A percentile compares a stretch with the other conserved stretches of the same genome.
phyloP scores from a whole-genome alignment of 73 alveolate genomes.

The Symbiodinium pilosum region DNA sequence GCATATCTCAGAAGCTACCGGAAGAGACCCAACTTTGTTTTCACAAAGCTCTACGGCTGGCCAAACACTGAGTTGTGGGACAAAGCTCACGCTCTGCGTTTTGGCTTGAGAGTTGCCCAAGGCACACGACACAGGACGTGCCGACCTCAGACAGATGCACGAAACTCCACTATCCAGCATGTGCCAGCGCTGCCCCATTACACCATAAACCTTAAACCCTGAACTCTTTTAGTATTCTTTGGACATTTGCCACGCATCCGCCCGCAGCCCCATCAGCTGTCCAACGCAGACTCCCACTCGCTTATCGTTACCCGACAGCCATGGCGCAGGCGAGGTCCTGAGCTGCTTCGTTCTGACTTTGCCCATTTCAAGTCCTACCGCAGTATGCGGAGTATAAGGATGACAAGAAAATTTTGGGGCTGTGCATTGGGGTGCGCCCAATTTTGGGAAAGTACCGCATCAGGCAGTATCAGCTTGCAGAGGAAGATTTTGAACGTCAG shows the following conservation, averaged over 20 bases:
- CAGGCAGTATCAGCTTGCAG: too few species aligned
- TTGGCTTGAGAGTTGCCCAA: not conserved
- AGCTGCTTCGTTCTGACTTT: not conserved
- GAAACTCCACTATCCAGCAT: too few species aligned
- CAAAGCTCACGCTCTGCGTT: too few species aligned
- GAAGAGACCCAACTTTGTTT: not conserved
- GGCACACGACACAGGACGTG: constrained; percentile 5
- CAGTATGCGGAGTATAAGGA: not conserved
- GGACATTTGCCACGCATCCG: too few species aligned
- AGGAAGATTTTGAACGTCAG: too few species aligned
- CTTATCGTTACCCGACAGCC: not conserved
- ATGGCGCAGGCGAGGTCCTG: not conserved
- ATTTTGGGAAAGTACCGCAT: not conserved
- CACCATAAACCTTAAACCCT: too few species aligned
- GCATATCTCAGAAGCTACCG: not conserved
- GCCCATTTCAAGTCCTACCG: not conserved
- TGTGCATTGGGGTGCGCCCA: too few species aligned
- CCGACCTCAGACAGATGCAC: constrained; percentile 13
- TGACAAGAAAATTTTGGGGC: too few species aligned
- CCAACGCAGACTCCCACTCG: not conserved
- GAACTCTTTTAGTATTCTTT: too few species aligned
- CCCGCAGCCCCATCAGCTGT: constrained; percentile 14
- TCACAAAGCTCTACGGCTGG: not conserved
- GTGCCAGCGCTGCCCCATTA: too few species aligned
- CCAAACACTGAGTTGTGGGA: not conserved